A percentile compares a stretch with the other conserved stretches of the same genome.
Evolutionary conservation across 2,329 filamentous ascomycete species (phyloP).

Genomic region (Tolypocladium sp.): DNA sequence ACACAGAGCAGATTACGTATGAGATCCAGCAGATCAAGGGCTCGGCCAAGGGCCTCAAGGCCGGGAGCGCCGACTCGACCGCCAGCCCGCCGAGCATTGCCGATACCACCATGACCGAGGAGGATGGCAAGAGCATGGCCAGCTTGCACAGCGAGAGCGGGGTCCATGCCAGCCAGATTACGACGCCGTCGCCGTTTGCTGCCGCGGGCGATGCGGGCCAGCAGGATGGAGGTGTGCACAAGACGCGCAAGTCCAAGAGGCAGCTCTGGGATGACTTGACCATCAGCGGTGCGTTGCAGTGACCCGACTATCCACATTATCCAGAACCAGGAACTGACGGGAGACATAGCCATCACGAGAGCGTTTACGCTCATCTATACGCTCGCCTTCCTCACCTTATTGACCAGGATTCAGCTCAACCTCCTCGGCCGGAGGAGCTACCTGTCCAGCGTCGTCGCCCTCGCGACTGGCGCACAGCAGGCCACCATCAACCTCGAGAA

Average conservation of each 20-base stretch:
- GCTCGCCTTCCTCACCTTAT: conserved; percentile 75
- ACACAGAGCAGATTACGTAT: conserved; percentile 86
- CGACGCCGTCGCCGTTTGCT: conserved; percentile 42
- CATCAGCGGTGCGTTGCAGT: conserved; percentile 64
- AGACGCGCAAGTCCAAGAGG: conserved; percentile 66
- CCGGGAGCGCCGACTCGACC: conserved; percentile 43
- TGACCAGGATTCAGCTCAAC: conserved; percentile 94
- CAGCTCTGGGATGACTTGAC: conserved; percentile 98
- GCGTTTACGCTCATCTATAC: conserved; percentile 91
- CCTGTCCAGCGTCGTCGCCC: conserved; percentile 85
- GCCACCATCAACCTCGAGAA: conserved; percentile 85
- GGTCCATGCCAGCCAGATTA: conserved; percentile 71
- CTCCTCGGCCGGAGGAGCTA: conserved; percentile 92
- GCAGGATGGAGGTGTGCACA: conserved; percentile 36
- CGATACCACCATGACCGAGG: conserved; percentile 69
- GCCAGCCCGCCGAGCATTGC: conserved; percentile 47
- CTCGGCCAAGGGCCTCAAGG: conserved; percentile 48
- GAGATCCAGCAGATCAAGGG: conserved; percentile 91
- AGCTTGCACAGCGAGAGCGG: conserved; percentile 77
- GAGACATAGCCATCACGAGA: conserved; percentile 61
- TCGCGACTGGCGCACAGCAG: conserved; percentile 66
- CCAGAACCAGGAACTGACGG: background rate
- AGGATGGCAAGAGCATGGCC: conserved; percentile 68
- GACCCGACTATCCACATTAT: background rate
- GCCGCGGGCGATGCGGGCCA: conserved; percentile 21